A percentile compares a stretch with the other conserved stretches of the same genome.
These are phyloP conservation scores for Erodium chrysanthum DNA, from an alignment of 441 rosid species.

Conservation along the genomic window DNA sequence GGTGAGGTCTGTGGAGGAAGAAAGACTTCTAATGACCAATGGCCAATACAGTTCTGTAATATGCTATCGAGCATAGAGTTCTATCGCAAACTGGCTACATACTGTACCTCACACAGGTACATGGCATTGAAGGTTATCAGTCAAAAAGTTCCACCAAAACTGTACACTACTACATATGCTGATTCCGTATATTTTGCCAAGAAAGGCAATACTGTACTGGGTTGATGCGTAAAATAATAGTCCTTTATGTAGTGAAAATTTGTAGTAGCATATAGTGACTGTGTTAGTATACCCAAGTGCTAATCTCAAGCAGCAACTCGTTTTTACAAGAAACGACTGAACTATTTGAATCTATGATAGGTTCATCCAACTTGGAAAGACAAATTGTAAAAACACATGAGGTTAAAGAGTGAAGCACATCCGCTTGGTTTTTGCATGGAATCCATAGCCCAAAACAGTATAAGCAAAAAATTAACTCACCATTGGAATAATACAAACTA, in stretches of 20 bases:
- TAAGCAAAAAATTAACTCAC: conserved; percentile 18
- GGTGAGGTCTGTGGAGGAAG: neutral
- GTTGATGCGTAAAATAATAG: neutral
- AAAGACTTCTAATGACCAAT: neutral
- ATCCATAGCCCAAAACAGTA: neutral
- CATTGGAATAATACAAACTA: conserved; percentile 24
- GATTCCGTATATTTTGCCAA: neutral
- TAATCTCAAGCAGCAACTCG: neutral
- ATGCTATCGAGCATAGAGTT: neutral
- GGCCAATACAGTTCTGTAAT: neutral
- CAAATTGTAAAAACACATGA: neutral
- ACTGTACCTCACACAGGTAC: neutral
- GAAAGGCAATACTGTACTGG: neutral
- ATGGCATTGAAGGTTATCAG: neutral
- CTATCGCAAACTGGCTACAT: neutral
- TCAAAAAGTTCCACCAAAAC: neutral
- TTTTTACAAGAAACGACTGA: neutral
- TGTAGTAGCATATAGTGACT: neutral
- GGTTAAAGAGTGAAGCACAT: too few species aligned
- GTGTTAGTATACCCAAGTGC: neutral
- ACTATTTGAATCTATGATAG: neutral
- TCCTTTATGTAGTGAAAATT: neutral
- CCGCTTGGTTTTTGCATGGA: too few species aligned
- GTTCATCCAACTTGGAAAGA: too few species aligned
- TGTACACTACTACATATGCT: neutral